Base-by-base conservation (phyloP, 2,329 filamentous ascomycete species). In the Fusarium redolens region DNA sequence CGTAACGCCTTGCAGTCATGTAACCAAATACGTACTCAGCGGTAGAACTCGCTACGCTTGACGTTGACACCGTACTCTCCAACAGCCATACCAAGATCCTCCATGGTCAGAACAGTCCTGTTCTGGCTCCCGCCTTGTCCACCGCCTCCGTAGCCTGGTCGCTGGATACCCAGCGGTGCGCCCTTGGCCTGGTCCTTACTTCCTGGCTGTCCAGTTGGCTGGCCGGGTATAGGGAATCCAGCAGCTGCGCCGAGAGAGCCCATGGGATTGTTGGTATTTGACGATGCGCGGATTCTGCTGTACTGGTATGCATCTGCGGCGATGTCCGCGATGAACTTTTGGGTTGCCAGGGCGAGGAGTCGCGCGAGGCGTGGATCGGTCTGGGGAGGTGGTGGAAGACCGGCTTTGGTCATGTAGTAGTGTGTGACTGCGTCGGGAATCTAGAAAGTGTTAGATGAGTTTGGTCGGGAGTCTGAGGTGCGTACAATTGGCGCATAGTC, bases 301-400 rank as follows among this genome's bases (percentile, higher is more conserved):
- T 98, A 98, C 83, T 99, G 96, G 82, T 99, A 99, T 5, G 96
- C 95, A 82, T 99, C 96, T 64, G 96, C 95, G 4, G 96, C 96
- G 74, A 99, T 94, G 82, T 99, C 96, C 66, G 96, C 95, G 78
- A 99, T 93, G 86, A 99, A 99, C 81, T 99, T 99, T 81, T 99
- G 96, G 0, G 96, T 97, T n/a, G 96, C 96, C 13, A 99, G 92
- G 5, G 96, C 96, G 47, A 99, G 92, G 6, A 99, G 92, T 52
- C 96, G 94, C 28, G 96, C 94, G 33, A 99, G 92, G 65, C 95
- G 94, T 25, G 92, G 92, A 78, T 97, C 94, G 58, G 95, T 97
- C 77, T 96, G 92, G 1, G 94, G 95, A 44, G 96, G 95, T 3
- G 96, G 96, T 38, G 96, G 95, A 7, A 99, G 93, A 59, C 96